These are phyloP conservation scores for Tremella mesenterica DNA, from an alignment of 768 basidiomycete genomes.

Conservation along the genomic window DNA sequence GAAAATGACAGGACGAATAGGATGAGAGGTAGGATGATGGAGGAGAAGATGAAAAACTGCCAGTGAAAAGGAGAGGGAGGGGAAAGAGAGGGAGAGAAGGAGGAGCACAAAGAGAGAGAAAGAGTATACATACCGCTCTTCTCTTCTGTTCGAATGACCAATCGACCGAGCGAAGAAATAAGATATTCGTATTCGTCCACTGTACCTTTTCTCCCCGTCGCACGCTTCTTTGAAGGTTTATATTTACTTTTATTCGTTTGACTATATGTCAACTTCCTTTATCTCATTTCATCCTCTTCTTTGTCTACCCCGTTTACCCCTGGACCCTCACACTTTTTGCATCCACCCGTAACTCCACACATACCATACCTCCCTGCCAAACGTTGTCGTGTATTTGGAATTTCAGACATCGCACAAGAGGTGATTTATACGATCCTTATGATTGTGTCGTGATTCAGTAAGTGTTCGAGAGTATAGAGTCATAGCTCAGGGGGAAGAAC, in stretches of 20 bases:
- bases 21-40: too few species aligned
- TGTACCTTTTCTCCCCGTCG: slow-evolving; percentile 84
- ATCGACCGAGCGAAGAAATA: slow-evolving; percentile 68
- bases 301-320: too few species aligned
- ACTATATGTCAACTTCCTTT: too few species aligned
- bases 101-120: background rate
- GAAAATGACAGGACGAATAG: too few species aligned
- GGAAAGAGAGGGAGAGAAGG: background rate
- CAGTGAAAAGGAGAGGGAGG: background rate
- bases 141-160: slow-evolving; percentile 56
- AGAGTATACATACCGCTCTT: slow-evolving; percentile 54
- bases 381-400: too few species aligned
- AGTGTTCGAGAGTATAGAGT: background rate
- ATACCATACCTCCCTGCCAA: too few species aligned
- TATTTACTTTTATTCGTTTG: slow-evolving; percentile 69
- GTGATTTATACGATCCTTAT: too few species aligned
- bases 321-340: too few species aligned
- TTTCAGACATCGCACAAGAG: too few species aligned
- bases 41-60: background rate
- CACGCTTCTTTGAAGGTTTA: slow-evolving; percentile 76
- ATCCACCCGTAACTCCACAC: too few species aligned
- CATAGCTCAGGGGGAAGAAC: background rate
- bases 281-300: too few species aligned
- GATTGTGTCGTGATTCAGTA: background rate
- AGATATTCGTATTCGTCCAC: slow-evolving; percentile 95